phyloP scores from a whole-genome alignment of 805 yeast genomes.

The Teunomyces lycoperdinae region DNA sequence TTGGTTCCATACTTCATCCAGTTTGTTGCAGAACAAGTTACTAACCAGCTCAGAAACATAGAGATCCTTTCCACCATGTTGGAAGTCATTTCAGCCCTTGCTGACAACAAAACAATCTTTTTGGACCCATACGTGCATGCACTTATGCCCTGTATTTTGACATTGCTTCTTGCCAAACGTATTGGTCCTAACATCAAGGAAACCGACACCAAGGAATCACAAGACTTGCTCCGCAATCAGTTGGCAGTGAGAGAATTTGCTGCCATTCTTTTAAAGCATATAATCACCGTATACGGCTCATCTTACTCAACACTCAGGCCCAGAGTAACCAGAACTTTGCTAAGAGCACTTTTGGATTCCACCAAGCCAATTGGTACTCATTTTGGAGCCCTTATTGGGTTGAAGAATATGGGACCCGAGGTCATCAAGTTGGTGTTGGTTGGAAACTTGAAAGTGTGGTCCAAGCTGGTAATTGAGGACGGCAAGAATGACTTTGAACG shows the following conservation, averaged over 20 bases:
- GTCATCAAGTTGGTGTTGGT: slow-evolving; percentile 79
- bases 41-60: slow-evolving; percentile 76
- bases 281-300: slow-evolving; percentile 76
- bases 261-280: slow-evolving; percentile 73
- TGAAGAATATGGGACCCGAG: slow-evolving; percentile 81
- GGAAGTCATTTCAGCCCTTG: slow-evolving; percentile 80
- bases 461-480: slow-evolving; percentile 50
- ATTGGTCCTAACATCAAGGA: slow-evolving; percentile 57
- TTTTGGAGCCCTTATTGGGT: slow-evolving; percentile 86
- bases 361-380: slow-evolving; percentile 84
- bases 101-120: slow-evolving; percentile 80
- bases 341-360: slow-evolving; percentile 86
- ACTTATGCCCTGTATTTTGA: slow-evolving; percentile 92
- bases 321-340: slow-evolving; percentile 85
- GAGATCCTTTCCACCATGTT: slow-evolving; percentile 76
- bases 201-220: slow-evolving; percentile 27
- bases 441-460: slow-evolving; percentile 85
- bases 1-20: slow-evolving; percentile 95
- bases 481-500: slow-evolving; percentile 44
- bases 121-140: slow-evolving; percentile 96
- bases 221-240: slow-evolving; percentile 32
- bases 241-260: slow-evolving; percentile 83
- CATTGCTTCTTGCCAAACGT: slow-evolving; percentile 82
- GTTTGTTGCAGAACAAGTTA: slow-evolving; percentile 91
- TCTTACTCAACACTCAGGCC: slow-evolving; percentile 89